Base-by-base conservation (phyloP, 441 rosid species). In the Caryocar brasiliense region DNA sequence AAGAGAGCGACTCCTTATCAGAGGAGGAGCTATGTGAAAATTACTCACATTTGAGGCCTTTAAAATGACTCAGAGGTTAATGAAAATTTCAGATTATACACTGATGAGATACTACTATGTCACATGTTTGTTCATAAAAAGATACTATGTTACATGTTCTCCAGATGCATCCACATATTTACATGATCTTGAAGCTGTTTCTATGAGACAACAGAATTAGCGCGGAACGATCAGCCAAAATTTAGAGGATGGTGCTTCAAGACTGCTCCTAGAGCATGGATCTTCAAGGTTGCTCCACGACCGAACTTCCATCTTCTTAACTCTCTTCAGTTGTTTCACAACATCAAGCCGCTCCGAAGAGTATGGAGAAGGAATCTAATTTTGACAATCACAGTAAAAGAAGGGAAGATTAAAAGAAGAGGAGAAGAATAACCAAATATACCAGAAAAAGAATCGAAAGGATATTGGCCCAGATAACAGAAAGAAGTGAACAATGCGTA, bases 321-420 rank as follows among this genome's bases (percentile, higher is more conserved):
- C 73, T 65, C 87, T 69, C 24, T 68, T 52, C 3, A 80, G 62
- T 55, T 83, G 93, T 64, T 78, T 79, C 25, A 58, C 74, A 19
- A 69, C 68, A 51, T 71, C 83, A 61, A 81, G 65, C 41, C 88
- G 80, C 59, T 73, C 76, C 0, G 63, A 11, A 15, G 82, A 71
- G 65, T 62, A 83, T n/a, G 83, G 85, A 30, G 93, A 81, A 23
- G 93, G 93, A 47, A 83, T 81, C 92, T 83, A 44, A n/a, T n/a
- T n/a, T n/a, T n/a, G n/a, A n/a, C n/a, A n/a, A 46, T 39, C 35
- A 26, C 40, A 25, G 36, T 2, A 33, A 23, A 46, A 37, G 8
- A 22, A 39, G 32, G 9, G 19, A 22, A 29, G 17, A 53, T 63
- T 17, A 63, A 53, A 24, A 14, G 17, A 56, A 44, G 15, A 28